Evolutionary conservation across 1,284 basidiomycete genomes (phyloP), one percentile per base, ranked within the genome.

Genomic region (Boletus albobrunnescens): DNA sequence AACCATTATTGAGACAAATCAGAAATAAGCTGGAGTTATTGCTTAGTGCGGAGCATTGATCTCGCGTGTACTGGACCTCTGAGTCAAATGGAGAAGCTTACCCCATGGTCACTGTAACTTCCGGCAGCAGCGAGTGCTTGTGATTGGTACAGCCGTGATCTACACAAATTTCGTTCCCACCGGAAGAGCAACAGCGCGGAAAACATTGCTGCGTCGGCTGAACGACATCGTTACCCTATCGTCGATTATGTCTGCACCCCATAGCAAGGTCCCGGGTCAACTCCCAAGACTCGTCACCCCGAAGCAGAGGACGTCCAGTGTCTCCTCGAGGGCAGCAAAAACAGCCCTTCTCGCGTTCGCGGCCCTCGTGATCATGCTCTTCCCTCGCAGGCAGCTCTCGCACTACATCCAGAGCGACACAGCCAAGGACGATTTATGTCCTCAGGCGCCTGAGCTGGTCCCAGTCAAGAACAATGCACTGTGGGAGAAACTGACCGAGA

Each of bases 391-490:
- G 16, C 48, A 33, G n/a, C 16, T 50, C 20, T 59, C 41, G 56
- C 33, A 46, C 14, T 23, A 28, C 28, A 26, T 36, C 9, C 32
- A 36, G 19, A n/a, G 12, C 20, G 17, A 38, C 11, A 24, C 44
- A 19, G 35, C 37, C 20, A 30, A 33, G 36, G 20, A 19, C 5
- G 40, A 44, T 32, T 20, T 60, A 28, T 71, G 69, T 28, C 50
- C 60, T 17, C 69, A 70, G 39, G 56, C 31, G 2, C 50, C 60
- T 9, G 55, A 52, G 11, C 37, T 67, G 27, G 39, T 56, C 9
- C 68, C 69, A 20, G 31, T 50, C 26, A 59, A 56, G 47, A 59
- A 67, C 38, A 48, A 38, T 9, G 54, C 38, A 7, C 35, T 65
- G 30, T 67, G 65, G 63, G 40, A 50, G 36, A 48, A 47, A 19